Percentiles rank a stretch among this genome's conserved stretches.
Evolutionary conservation across 176 grass and related monocot species (phyloP).

Genomic region (Otatea glauca): DNA sequence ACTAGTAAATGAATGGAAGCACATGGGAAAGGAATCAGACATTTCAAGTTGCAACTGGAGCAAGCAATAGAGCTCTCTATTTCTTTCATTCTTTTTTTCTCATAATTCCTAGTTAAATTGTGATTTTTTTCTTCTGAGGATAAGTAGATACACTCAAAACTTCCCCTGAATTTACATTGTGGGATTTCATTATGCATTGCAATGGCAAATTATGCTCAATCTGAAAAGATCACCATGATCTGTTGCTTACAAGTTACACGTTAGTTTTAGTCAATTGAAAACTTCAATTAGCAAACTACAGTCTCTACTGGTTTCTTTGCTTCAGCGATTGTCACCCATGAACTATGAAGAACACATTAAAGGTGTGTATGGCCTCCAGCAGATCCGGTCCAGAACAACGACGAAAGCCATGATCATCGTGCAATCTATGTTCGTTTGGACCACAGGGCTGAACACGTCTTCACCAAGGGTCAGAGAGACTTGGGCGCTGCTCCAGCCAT

Average conservation of each 20-base stretch:
- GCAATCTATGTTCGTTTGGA: no score
- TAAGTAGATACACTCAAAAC: not conserved
- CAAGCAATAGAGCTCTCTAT: not conserved
- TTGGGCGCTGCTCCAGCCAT: not conserved
- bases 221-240: not conserved
- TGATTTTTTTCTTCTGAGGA: not conserved
- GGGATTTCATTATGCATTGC: not conserved
- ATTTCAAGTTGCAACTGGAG: slow-evolving; percentile 11
- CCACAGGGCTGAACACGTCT: slow-evolving; percentile 45
- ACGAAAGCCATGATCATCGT: slow-evolving; percentile 59
- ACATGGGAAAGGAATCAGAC: not conserved
- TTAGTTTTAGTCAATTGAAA: not conserved
- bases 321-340: not conserved
- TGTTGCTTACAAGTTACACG: not conserved
- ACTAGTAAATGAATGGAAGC: not conserved
- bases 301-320: not conserved
- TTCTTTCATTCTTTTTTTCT: not conserved
- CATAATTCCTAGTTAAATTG: not conserved
- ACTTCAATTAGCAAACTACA: not conserved
- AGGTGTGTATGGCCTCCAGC: slow-evolving; percentile 50
- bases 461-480: slow-evolving; percentile 49
- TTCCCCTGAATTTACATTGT: not conserved
- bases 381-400: slow-evolving; percentile 82
- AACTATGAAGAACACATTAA: slow-evolving; percentile 53
- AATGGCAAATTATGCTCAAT: not conserved